Evolutionary conservation across 331 rosid species (phyloP).

Genomic region (Phaseolus coccineus): DNA sequence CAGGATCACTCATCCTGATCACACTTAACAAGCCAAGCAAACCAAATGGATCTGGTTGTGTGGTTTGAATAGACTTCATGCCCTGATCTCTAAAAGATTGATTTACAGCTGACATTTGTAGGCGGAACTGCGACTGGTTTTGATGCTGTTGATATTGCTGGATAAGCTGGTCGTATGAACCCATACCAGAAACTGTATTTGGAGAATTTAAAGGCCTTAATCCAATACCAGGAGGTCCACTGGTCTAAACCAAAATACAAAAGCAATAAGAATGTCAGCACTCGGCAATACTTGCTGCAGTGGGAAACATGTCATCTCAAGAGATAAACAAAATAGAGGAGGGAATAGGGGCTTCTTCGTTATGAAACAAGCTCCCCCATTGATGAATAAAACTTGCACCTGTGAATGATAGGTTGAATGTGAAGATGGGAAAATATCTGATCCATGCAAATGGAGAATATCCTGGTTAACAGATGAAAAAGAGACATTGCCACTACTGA

Average conservation of each 20-base stretch:
- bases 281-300: slow-evolving; percentile 32
- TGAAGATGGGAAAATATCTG: slow-evolving; percentile 89
- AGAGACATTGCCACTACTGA: slow-evolving; percentile 77
- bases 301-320: not conserved
- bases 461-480: slow-evolving; percentile 94
- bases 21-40: slow-evolving; percentile 95
- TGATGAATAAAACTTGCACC: slow-evolving; percentile 53
- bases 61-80: slow-evolving; percentile 69
- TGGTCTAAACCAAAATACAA: slow-evolving; percentile 61
- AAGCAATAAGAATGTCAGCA: slow-evolving; percentile 37
- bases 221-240: slow-evolving; percentile 98
- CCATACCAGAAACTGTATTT: slow-evolving; percentile 87
- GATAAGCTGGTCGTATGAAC: slow-evolving; percentile 87
- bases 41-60: slow-evolving; percentile 91
- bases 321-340: not conserved
- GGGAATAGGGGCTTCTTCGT: not conserved
- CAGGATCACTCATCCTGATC: slow-evolving; percentile 93
- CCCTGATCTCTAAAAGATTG: slow-evolving; percentile 91
- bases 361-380: slow-evolving; percentile 17
- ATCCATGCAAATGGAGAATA: slow-evolving; percentile 89
- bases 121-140: slow-evolving; percentile 86
- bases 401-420: slow-evolving; percentile 93
- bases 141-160: slow-evolving; percentile 95
- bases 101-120: slow-evolving; percentile 82
- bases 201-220: slow-evolving; percentile 87